Percentiles rank a stretch among this genome's conserved stretches.
Evolutionary conservation across 2,329 filamentous ascomycete species (phyloP).

Genomic region (Tolypocladium album): DNA sequence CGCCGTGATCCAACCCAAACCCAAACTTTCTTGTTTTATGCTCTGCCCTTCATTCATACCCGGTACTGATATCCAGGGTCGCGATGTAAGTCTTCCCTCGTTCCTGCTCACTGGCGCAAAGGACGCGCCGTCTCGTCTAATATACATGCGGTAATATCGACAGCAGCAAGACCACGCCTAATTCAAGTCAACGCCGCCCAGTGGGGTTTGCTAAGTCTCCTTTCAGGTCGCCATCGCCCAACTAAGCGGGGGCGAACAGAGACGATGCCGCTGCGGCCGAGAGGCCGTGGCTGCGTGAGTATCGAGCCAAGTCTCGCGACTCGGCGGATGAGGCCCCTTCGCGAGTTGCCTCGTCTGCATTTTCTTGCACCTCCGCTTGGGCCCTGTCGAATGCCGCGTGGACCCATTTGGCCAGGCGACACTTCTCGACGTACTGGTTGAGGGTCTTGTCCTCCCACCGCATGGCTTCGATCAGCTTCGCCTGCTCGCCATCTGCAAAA

Average conservation of each 20-base stretch:
- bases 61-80: neutral
- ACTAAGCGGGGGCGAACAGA: neutral
- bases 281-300: neutral
- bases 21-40: neutral
- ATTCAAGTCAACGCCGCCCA: neutral
- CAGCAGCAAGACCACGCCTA: neutral
- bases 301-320: neutral
- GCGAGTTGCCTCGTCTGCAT: slow-evolving; percentile 19
- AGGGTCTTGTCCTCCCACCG: slow-evolving; percentile 60
- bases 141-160: neutral
- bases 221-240: neutral
- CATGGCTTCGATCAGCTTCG: slow-evolving; percentile 62
- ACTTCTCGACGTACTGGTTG: slow-evolving; percentile 52
- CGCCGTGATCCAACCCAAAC: neutral
- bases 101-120: neutral
- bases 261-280: neutral
- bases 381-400: slow-evolving; percentile 26
- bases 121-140: neutral
- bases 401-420: slow-evolving; percentile 60
- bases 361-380: slow-evolving; percentile 19
- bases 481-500: slow-evolving; percentile 52
- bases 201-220: neutral
- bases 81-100: neutral
- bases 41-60: neutral
- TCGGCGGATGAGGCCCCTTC: slow-evolving; percentile 4